Conservation (phyloP, 2,329 filamentous ascomycete genomes). For the Lachnellula arida region DNA sequence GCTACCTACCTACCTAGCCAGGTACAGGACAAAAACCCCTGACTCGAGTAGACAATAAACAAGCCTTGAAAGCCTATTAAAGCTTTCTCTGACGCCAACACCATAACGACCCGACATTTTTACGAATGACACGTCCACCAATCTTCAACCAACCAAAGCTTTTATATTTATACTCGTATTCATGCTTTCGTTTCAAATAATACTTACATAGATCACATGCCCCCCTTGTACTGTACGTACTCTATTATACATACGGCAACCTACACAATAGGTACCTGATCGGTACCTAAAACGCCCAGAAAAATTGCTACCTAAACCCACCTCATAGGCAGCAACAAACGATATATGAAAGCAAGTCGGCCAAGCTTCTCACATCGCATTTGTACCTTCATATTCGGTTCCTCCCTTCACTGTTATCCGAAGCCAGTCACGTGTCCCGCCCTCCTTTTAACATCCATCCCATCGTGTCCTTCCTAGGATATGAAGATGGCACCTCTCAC, state of each 20-base stretch:
- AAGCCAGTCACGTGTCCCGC: not conserved
- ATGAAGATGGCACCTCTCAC: not conserved
- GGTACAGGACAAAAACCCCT: not conserved
- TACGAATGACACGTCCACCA: too few species aligned
- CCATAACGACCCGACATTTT: not conserved
- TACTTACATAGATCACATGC: not conserved
- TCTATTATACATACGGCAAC: not conserved
- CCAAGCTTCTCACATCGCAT: not conserved
- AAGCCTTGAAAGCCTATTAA: too few species aligned
- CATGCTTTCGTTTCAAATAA: too few species aligned
- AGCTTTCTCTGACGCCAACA: too few species aligned
- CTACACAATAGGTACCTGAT: not conserved
- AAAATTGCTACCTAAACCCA: not conserved
- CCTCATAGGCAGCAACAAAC: not conserved
- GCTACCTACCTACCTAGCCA: not conserved
- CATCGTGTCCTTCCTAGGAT: too few species aligned
- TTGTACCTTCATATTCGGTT: slow-evolving; percentile 11
- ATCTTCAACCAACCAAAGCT: not conserved
- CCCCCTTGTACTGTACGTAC: too few species aligned
- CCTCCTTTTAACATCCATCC: not conserved
- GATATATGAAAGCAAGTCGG: not conserved
- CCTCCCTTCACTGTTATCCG: not conserved
- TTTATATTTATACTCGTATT: not conserved
- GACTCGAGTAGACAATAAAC: not conserved
- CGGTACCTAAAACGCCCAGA: not conserved